These are phyloP conservation scores for Osmanthus fragrans DNA, from an alignment of 257 asterid species.

Conservation along the genomic window DNA sequence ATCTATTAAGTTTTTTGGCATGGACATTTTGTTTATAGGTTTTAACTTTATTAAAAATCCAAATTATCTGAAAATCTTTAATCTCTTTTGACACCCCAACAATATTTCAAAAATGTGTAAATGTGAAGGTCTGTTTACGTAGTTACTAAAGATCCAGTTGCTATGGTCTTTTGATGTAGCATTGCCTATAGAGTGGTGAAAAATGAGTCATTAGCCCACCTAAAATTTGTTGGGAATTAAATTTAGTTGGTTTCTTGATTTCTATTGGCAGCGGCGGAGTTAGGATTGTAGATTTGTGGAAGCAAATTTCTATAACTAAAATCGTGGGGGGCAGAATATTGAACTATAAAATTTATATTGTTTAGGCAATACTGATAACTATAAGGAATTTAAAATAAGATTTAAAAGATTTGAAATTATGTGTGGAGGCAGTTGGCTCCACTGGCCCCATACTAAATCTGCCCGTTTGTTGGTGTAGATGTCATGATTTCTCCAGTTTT, in stretches of 20 bases:
- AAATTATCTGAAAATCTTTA: background rate
- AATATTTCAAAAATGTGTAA: background rate
- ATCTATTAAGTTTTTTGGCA: background rate
- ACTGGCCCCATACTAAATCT: too few species aligned
- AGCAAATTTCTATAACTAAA: too few species aligned
- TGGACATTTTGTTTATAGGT: background rate
- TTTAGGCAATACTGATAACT: too few species aligned
- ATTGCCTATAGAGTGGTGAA: background rate
- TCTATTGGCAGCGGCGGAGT: background rate
- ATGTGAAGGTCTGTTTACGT: background rate
- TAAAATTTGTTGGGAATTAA: background rate
- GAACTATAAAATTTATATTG: too few species aligned
- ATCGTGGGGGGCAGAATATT: too few species aligned
- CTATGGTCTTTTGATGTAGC: background rate
- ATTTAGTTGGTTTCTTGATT: background rate
- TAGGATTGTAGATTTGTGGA: too few species aligned
- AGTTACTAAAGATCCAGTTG: background rate
- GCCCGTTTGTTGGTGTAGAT: background rate
- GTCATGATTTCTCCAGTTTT: background rate
- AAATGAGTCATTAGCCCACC: background rate
- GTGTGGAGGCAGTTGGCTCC: too few species aligned
- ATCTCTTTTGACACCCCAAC: background rate
- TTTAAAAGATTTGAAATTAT: too few species aligned
- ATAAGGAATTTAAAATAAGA: too few species aligned
- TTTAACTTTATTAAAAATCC: background rate